Evolutionary conservation across 2,329 filamentous ascomycete species (phyloP), one percentile per base, ranked within the genome.

Genomic region (Penicillium nordicum): DNA sequence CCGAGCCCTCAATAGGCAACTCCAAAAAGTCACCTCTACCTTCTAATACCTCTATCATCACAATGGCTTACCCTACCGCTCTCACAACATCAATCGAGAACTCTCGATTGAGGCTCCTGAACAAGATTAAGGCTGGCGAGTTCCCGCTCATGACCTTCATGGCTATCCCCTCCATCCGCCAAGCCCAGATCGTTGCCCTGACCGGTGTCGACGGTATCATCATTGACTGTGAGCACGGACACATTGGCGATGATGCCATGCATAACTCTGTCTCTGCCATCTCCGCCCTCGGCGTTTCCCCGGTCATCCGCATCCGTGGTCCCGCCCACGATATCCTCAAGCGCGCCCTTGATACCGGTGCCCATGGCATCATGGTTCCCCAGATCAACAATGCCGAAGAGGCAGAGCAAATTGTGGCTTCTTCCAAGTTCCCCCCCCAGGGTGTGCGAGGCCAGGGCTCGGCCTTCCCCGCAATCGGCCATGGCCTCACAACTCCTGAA

Each of bases 141-240:
- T 76, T 69, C 55, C 78, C 78, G 0, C 55, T 80, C 4, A 75
- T 80, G 76, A 81, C 79, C 4, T 82, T 82, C 62, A 69, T 81
- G 65, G 79, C 74, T 29, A 69, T 82, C 10, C 77, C 77, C 2
- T 79, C 77, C 0, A 69, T 80, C 0, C 76, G 80, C 40, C 67
- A 71, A 57, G 79, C 80, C 34, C 80, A 82, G 55, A 76, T 82
- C 18, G 74, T 90, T 46, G 85, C 87, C 1, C 76, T 84, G n/a
- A 81, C 80, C 3, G 86, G 85, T 1, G 79, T 86, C 1, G 86
- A 89, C 67, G 65, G 63, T n/a, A 88, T 86, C 80, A 82, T 90
- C 10, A 76, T 88, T 69, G 82, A 65, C 46, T 65, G 61, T 29
- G 67, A 69, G 34, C 66, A 69, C 23, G 67, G 67, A 4, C 63